Percentiles rank a stretch among this genome's conserved stretches.
These are phyloP conservation scores for Tolypocladium amazonense DNA, from an alignment of 2,329 filamentous ascomycete species.

Conservation along the genomic window DNA sequence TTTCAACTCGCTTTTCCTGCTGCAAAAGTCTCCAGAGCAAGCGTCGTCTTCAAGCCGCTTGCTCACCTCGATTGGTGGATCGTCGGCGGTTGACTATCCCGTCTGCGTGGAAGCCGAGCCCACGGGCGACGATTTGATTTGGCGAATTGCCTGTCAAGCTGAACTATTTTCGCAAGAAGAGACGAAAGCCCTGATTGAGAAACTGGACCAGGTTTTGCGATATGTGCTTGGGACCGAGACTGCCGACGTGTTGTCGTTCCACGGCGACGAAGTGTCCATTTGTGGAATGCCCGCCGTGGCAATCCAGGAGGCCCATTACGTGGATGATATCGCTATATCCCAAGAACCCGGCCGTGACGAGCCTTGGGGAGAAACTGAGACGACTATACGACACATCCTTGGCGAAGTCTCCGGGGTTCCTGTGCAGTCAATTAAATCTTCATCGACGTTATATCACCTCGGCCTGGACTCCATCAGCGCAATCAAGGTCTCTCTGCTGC, in stretches of 20 bases:
- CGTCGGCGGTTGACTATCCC: conserved; percentile 67
- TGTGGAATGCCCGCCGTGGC: conserved; percentile 43
- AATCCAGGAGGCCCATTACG: not conserved
- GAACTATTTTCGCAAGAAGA: conserved; percentile 36
- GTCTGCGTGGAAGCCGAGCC: conserved; percentile 74
- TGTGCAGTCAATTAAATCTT: conserved; percentile 43
- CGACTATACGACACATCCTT: conserved; percentile 35
- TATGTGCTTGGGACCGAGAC: conserved; percentile 41
- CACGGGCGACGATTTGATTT: conserved; percentile 42
- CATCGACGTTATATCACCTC: conserved; percentile 66
- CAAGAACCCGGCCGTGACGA: not conserved
- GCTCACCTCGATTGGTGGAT: conserved; percentile 52
- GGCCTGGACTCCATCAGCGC: conserved; percentile 88
- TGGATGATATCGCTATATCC: not conserved
- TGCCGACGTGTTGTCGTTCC: conserved; percentile 43
- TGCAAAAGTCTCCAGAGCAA: conserved; percentile 29
- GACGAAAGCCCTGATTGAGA: conserved; percentile 39
- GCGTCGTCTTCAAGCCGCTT: conserved; percentile 20
- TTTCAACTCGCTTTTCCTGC: conserved; percentile 47
- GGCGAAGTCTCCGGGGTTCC: conserved; percentile 51
- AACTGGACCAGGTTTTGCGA: conserved; percentile 48
- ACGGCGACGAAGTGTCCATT: conserved; percentile 43
- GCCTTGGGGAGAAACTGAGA: conserved; percentile 24
- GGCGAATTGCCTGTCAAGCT: conserved; percentile 62
- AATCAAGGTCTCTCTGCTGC: conserved; percentile 67